These are phyloP conservation scores for Aureococcus anophagefferens DNA, from an alignment of 108 stramenopile species.

Conservation along the genomic window DNA sequence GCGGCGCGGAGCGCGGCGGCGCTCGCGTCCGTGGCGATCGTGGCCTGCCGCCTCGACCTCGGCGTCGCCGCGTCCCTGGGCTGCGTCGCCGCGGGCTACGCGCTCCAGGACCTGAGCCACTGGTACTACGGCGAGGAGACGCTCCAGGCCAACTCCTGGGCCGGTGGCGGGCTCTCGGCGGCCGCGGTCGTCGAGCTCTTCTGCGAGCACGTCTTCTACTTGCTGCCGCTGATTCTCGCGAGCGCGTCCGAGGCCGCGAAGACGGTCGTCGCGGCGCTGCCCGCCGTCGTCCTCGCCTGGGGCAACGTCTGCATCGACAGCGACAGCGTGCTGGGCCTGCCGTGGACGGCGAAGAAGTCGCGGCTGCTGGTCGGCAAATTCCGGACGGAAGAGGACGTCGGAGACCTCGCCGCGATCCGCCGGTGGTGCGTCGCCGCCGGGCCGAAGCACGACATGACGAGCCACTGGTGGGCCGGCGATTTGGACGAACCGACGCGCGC, in stretches of 20 bases:
- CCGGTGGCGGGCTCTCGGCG: neutral
- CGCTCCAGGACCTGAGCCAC: constrained; percentile 21
- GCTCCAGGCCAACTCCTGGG: constrained; percentile 13
- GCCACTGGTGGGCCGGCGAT: constrained; percentile 32
- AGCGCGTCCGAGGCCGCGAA: neutral
- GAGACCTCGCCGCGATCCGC: constrained; percentile 17
- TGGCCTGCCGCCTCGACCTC: neutral
- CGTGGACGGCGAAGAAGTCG: constrained; percentile 1
- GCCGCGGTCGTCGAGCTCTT: constrained; percentile 7
- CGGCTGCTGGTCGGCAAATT: constrained; percentile 19
- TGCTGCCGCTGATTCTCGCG: constrained; percentile 22
- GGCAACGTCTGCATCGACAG: constrained; percentile 23
- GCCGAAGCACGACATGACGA: constrained; percentile 21
- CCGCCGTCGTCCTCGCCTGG: constrained; percentile 2
- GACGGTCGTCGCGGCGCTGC: neutral
- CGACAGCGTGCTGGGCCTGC: constrained; percentile 5
- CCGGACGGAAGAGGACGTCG: neutral
- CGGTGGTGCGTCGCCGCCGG: constrained; percentile 15
- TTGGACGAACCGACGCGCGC: neutral
- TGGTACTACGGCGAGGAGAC: constrained; percentile 16
- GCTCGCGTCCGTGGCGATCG: neutral
- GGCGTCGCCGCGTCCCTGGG: too few species aligned
- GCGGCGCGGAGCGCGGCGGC: neutral
- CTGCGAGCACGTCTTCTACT: constrained; percentile 24
- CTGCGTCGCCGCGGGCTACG: constrained; percentile 8